Evolutionary conservation across 495 filamentous ascomycete genomes (phyloP), one percentile per base, ranked within the genome.

Genomic region (Xylaria cubensis): DNA sequence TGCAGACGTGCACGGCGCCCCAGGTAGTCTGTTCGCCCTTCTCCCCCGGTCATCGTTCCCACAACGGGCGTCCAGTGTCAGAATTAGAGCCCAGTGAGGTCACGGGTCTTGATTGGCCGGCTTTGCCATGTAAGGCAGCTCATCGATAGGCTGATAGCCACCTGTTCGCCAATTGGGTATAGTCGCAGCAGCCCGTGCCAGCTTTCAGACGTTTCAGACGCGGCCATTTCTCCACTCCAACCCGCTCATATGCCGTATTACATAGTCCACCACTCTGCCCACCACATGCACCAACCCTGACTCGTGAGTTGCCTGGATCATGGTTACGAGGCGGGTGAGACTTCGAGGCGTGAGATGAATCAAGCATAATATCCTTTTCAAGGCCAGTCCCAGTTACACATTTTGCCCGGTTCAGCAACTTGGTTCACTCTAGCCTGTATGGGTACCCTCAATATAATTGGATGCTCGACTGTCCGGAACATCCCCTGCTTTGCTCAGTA

Each of bases 121-220:
- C 26, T 21, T 44, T 39, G 51, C 42, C 7, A 10, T 34, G 44
- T n/a, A 24, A 36, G 42, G 26, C 41, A 34, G 58, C 5, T 71
- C 69, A 15, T 44, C 13, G 44, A 71, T 44, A 34, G 48, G 42
- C n/a, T 21, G 44, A 71, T 55, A 34, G 48, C 29, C n/a, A 61
- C 13, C 39, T 12, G 41, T 29, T n/a, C 21, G 44, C 44, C 51
- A 41, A 72, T 72, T 72, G 63, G 70, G 70, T 72, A 72, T 56
- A 59, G 51, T 51, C 59, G 63, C 70, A 67, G 62, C 63, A 61
- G 41, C 42, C 63, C 48, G 59, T 56, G 21, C 24, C 61, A 53
- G 56, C 68, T 63, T 53, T 55, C 15, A 64, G 39, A 48, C 19
- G 67, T 70, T 70, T 70, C 67, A 70, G 58, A 61, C 53, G 48